phyloP scores from a whole-genome alignment of 1,139 yeast genomes.

The Candida sanyaensis region DNA sequence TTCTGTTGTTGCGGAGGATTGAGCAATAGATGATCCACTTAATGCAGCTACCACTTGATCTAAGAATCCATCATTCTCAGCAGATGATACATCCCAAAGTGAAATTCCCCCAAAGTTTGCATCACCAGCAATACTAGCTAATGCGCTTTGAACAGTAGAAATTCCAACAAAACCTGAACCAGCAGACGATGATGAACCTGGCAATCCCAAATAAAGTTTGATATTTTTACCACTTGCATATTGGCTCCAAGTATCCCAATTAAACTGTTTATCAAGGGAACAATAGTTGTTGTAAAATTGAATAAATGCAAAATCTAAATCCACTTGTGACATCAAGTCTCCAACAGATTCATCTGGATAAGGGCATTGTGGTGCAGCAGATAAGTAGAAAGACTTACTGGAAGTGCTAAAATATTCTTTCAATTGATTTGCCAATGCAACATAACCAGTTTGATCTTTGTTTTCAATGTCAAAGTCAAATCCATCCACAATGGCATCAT shows the following conservation, averaged over 20 bases:
- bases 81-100: slow-evolving; percentile 30
- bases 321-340: slow-evolving; percentile 56
- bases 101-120: slow-evolving; percentile 28
- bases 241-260: slow-evolving; percentile 28
- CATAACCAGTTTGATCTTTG: slow-evolving; percentile 52
- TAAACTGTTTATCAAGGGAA: slow-evolving; percentile 32
- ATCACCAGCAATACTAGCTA: slow-evolving; percentile 18
- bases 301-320: slow-evolving; percentile 77
- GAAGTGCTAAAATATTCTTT: slow-evolving; percentile 50
- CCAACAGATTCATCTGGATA: slow-evolving; percentile 83
- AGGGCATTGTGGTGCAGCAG: slow-evolving; percentile 93
- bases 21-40: slow-evolving; percentile 1
- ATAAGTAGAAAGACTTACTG: slow-evolving; percentile 66
- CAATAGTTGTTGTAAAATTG: slow-evolving; percentile 93
- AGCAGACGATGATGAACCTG: slow-evolving; percentile 24
- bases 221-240: slow-evolving; percentile 24
- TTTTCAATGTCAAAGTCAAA: slow-evolving; percentile 42
- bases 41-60: slow-evolving; percentile 10
- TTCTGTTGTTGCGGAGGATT: no score
- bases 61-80: slow-evolving; percentile 10
- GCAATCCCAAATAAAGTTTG: slow-evolving; percentile 30
- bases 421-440: slow-evolving; percentile 58
- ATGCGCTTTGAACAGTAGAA: slow-evolving; percentile 14
- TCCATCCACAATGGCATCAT: slow-evolving; percentile 42
- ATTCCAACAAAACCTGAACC: slow-evolving; percentile 23